Evolutionary conservation across 768 basidiomycete species (phyloP), one percentile per base, ranked within the genome.

Genomic region (Pleurotus tuber-regium): DNA sequence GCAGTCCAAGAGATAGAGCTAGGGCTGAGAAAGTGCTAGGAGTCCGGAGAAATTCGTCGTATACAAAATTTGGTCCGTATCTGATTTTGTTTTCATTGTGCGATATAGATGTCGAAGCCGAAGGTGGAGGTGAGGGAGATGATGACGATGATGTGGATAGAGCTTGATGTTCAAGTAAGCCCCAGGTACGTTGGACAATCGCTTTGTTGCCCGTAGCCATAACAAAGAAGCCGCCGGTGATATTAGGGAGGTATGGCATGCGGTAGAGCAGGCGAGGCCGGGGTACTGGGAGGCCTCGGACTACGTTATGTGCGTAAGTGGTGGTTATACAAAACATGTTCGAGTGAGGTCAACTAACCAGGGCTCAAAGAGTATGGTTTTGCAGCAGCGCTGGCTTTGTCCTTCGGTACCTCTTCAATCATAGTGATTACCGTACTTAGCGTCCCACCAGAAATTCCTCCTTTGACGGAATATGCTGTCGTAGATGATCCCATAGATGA

Each of bases 31-130:
- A 4, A 19, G 61, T 63, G 28, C 70, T 72, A 3, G 67, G 62
- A 43, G 69, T 72, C 3, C 66, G 69, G 56, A 79, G 16, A 52
- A 87, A 87, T 65, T 95, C 92, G 44, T 84, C 82, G 63, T 94
- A 96, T 39, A 70, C 70, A 73, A 97, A 92, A 2, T 77, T 61
- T 0, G 81, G 71, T 4, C 90, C 94, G 60, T 95, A 94, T 40
- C 36, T 21, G 64, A 62, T 35, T 55, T n/a, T n/a, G 57, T 38
- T 59, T 61, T 50, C 65, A 57, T 11, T 63, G 54, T 9, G 59
- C 2, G 26, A 0, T n/a, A 16, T n/a, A n/a, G n/a, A n/a, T n/a
- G 8, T 38, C 7, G n/a, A 9, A 16, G 28, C 24, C 23, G 6
- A 14, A 19, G 6, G 16, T 9, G 40, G 23, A 5, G 40, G 16